Evolutionary conservation across 305 asterid species (phyloP).

Genomic region (Fraxinus nigra): DNA sequence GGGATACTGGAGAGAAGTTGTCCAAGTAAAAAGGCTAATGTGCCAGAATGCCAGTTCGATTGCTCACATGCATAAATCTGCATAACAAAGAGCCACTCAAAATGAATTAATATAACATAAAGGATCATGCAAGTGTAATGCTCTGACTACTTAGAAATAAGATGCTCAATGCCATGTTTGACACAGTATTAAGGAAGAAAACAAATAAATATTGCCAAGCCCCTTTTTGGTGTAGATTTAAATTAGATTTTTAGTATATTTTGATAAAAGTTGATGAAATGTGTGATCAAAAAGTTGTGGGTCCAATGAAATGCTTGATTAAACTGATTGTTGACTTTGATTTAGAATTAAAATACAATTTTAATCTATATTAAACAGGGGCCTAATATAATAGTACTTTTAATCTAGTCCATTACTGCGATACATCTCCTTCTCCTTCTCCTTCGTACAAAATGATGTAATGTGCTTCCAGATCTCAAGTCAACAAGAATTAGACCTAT

Average conservation of each 20-base stretch:
- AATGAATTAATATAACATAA: not conserved
- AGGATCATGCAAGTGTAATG: not conserved
- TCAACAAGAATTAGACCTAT: not conserved
- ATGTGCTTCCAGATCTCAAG: not conserved
- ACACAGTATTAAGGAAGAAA: not conserved
- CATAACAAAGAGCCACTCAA: conserved; percentile 7
- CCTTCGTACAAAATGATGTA: not conserved
- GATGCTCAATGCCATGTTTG: not conserved
- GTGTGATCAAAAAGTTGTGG: not conserved
- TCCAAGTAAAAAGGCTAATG: conserved; percentile 56
- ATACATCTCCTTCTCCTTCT: not conserved
- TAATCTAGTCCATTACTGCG: not conserved
- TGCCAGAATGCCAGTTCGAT: conserved; percentile 81
- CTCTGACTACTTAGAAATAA: not conserved
- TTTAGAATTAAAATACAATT: not conserved
- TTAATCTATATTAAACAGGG: not conserved
- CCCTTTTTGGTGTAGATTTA: not conserved
- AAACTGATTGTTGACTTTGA: not conserved
- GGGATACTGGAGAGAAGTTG: conserved; percentile 87
- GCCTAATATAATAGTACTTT: not conserved
- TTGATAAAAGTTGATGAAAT: not conserved
- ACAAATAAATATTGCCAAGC: not conserved
- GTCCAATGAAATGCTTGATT: not conserved
- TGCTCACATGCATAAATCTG: conserved; percentile 66
- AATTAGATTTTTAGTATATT: not conserved